Percentiles rank a stretch among this genome's conserved stretches.
These are phyloP conservation scores for Yarrowia sp. DNA, from an alignment of 805 yeast species.

Conservation along the genomic window DNA sequence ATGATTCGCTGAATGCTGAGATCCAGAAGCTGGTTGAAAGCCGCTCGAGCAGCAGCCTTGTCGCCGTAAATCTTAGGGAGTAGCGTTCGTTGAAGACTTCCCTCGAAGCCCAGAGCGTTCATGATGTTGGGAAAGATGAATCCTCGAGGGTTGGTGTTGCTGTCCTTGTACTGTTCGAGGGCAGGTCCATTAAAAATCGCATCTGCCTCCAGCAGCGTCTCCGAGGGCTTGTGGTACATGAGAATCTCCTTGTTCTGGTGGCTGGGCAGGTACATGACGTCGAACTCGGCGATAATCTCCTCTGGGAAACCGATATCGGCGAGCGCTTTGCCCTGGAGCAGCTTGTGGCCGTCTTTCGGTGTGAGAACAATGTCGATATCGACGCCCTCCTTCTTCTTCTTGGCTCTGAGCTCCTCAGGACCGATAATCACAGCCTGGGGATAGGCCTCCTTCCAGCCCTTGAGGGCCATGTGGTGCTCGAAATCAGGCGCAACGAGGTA, in stretches of 20 bases:
- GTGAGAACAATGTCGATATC: slow-evolving; percentile 8
- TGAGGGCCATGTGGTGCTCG: slow-evolving; percentile 65
- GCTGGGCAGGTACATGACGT: slow-evolving; percentile 55
- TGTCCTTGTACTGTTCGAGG: background rate
- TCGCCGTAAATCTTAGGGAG: background rate
- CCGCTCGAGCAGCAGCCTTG: background rate
- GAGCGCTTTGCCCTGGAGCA: background rate
- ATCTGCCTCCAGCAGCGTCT: slow-evolving; percentile 51
- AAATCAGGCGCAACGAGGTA: slow-evolving; percentile 57
- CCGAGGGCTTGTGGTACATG: slow-evolving; percentile 47
- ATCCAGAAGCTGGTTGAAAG: background rate
- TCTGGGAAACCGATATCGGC: slow-evolving; percentile 34
- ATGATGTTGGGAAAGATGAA: background rate
- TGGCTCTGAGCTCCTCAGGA: slow-evolving; percentile 40
- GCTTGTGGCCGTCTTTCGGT: slow-evolving; percentile 1
- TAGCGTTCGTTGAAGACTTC: background rate
- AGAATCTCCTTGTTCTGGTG: slow-evolving; percentile 60
- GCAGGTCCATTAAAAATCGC: background rate
- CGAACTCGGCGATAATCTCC: slow-evolving; percentile 45
- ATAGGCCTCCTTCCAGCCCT: slow-evolving; percentile 48
- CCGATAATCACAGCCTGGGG: slow-evolving; percentile 53
- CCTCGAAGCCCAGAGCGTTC: slow-evolving; percentile 1
- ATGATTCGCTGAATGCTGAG: slow-evolving; percentile 4
- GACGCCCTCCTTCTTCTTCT: slow-evolving; percentile 1
- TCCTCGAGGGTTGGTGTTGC: background rate